These are phyloP conservation scores for Paecilomyces variotii DNA, from an alignment of 2,329 filamentous ascomycete species.

Conservation along the genomic window DNA sequence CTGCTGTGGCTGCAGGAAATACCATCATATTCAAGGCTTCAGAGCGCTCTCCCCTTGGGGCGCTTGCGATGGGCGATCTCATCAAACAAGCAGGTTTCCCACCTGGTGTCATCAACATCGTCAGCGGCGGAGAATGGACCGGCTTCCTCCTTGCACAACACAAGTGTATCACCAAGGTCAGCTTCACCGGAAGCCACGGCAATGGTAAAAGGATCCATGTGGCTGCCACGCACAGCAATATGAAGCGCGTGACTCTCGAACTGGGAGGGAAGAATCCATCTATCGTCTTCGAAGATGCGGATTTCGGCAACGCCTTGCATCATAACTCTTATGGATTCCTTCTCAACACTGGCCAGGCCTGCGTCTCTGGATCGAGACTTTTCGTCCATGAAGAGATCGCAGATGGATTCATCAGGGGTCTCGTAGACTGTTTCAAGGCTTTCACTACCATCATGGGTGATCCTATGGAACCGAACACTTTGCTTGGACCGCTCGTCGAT, in stretches of 20 bases:
- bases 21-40: neutral
- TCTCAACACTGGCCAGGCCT: constrained; percentile 31
- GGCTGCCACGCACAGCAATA: constrained; percentile 32
- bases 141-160: constrained; percentile 30
- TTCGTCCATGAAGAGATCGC: constrained; percentile 19
- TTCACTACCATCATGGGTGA: constrained; percentile 13
- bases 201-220: constrained; percentile 34
- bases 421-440: constrained; percentile 8
- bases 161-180: constrained; percentile 32
- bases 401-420: constrained; percentile 11
- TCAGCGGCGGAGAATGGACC: constrained; percentile 29
- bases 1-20: neutral
- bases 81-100: constrained; percentile 12
- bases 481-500: constrained; percentile 10
- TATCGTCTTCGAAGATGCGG: constrained; percentile 37
- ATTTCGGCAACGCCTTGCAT: constrained; percentile 34
- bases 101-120: constrained; percentile 34
- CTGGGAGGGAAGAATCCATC: constrained; percentile 39
- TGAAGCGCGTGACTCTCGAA: constrained; percentile 38
- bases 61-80: constrained; percentile 16
- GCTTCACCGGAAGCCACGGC: constrained; percentile 34
- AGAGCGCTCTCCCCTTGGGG: neutral
- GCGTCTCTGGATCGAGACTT: constrained; percentile 21
- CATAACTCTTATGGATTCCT: constrained; percentile 28
- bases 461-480: constrained; percentile 5